Conservation (phyloP, 768 basidiomycete genomes). For the Mycena filopes region DNA sequence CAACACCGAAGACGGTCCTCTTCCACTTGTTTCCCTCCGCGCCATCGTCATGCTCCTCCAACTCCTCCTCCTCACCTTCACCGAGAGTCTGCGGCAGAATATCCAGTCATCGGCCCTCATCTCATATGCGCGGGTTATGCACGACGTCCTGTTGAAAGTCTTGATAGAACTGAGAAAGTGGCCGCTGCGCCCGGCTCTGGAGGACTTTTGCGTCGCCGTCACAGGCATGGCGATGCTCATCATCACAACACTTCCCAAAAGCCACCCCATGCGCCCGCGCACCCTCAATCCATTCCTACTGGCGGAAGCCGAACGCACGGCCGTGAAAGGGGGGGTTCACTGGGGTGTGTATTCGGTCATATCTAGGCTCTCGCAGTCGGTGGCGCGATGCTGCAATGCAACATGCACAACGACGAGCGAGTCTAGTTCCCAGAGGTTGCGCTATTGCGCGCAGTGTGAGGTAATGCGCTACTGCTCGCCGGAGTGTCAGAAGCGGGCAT, state of each 20-base stretch:
- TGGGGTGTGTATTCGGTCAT: not conserved
- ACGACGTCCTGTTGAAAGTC: conserved; percentile 5
- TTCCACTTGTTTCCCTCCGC: not conserved
- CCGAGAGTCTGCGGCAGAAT: conserved; percentile 4
- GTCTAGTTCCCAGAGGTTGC: conserved; percentile 14
- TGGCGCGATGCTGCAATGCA: conserved; percentile 13
- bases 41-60: not conserved
- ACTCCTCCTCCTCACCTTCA: conserved; percentile 1
- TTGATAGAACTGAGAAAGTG: not conserved
- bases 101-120: not conserved
- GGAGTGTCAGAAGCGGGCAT: conserved; percentile 11
- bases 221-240: not conserved
- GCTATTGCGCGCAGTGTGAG: conserved; percentile 3
- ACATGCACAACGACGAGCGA: conserved; percentile 14
- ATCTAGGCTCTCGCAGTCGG: not conserved
- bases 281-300: not conserved
- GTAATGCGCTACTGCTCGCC: conserved; percentile 23
- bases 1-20: not conserved
- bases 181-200: not conserved
- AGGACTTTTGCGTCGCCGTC: not conserved
- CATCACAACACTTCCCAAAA: not conserved
- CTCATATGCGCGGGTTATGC: not conserved
- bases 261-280: not conserved
- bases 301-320: not conserved
- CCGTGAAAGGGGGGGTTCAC: not conserved